Percentiles rank a stretch among this genome's conserved stretches.
These are phyloP conservation scores for Candolleomyces aberdarensis DNA, from an alignment of 768 basidiomycete species.

Conservation along the genomic window DNA sequence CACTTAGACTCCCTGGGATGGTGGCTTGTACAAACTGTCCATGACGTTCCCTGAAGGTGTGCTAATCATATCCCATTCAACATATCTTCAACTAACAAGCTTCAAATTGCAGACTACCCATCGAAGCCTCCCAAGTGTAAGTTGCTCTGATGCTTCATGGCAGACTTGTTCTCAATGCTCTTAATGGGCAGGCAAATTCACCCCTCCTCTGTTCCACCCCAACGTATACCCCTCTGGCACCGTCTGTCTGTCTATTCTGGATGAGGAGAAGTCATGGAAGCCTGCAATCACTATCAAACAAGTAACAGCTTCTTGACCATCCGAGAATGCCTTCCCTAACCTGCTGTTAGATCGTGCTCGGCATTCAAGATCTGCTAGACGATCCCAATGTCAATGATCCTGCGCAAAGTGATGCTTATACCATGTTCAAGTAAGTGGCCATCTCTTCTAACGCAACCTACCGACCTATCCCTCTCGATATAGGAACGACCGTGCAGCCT, in stretches of 20 bases:
- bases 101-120: conserved; percentile 68
- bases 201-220: conserved; percentile 93
- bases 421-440: conserved; percentile 88
- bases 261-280: conserved; percentile 99
- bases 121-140: conserved; percentile 92
- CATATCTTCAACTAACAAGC: not conserved
- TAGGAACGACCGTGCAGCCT: conserved; percentile 92
- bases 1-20: conserved; percentile 91
- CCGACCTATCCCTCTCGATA: not conserved
- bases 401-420: conserved; percentile 97
- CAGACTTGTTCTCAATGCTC: not conserved
- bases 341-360: conserved; percentile 75
- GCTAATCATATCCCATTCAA: not conserved
- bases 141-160: conserved; percentile 19
- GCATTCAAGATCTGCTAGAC: conserved; percentile 93
- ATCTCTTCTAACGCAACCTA: not conserved
- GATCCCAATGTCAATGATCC: conserved; percentile 97
- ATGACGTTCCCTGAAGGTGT: conserved; percentile 99
- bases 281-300: conserved; percentile 99
- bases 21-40: conserved; percentile 87
- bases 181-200: conserved; percentile 79
- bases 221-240: conserved; percentile 99
- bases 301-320: conserved; percentile 38
- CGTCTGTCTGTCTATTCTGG: conserved; percentile 94
- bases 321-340: not conserved